These are phyloP conservation scores for Metschnikowia similis DNA, from an alignment of 805 yeast species.

Conservation along the genomic window DNA sequence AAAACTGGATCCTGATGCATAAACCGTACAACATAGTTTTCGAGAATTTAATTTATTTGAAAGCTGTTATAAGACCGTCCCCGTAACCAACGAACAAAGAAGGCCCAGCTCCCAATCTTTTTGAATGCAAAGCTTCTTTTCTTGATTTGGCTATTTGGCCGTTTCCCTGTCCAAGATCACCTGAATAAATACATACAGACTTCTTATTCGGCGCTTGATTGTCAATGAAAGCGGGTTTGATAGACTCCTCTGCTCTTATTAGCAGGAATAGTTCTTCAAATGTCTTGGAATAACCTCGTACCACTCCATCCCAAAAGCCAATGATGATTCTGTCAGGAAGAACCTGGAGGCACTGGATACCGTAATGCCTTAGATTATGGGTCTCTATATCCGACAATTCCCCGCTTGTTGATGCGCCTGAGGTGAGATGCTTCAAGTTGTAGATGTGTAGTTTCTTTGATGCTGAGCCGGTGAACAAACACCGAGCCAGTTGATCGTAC, in stretches of 20 bases:
- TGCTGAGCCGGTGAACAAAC: constrained; percentile 45
- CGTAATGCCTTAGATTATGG: constrained; percentile 16
- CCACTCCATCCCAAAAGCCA: constrained; percentile 52
- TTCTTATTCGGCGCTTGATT: constrained; percentile 11
- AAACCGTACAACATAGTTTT: neutral
- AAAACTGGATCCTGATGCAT: constrained; percentile 6
- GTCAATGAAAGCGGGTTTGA: constrained; percentile 7
- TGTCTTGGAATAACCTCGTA: constrained; percentile 18
- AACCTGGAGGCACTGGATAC: constrained; percentile 16
- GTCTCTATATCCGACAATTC: neutral
- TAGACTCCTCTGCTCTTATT: constrained; percentile 12
- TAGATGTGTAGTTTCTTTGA: constrained; percentile 37
- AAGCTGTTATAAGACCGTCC: constrained; percentile 48
- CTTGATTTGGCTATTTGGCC: neutral
- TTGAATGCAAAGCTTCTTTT: constrained; percentile 8
- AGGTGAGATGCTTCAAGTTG: constrained; percentile 6
- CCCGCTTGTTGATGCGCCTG: neutral
- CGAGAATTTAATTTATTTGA: neutral
- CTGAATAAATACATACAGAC: constrained; percentile 12
- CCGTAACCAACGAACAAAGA: constrained; percentile 49
- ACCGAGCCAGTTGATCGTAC: constrained; percentile 18
- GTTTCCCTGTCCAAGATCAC: neutral
- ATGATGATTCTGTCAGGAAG: constrained; percentile 22
- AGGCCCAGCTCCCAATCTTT: constrained; percentile 10
- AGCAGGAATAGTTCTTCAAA: constrained; percentile 6